Percentiles rank a stretch among this genome's conserved stretches.
These are phyloP conservation scores for Fistulinella prunicolor DNA, from an alignment of 768 basidiomycete species.

Conservation along the genomic window DNA sequence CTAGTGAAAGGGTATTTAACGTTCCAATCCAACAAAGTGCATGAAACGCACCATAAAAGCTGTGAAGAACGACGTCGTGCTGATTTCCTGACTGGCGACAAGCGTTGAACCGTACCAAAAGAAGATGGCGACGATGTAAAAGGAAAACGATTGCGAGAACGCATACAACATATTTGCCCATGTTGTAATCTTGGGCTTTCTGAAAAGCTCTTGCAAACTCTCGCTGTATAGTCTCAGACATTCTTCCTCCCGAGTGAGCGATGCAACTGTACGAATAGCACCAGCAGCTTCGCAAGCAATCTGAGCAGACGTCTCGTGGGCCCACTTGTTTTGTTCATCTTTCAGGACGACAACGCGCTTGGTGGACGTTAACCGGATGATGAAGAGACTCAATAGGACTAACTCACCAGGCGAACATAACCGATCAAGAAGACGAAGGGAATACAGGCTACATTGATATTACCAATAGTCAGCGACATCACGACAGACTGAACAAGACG, in stretches of 20 bases:
- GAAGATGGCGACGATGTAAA: constrained; percentile 80
- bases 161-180: constrained; percentile 68
- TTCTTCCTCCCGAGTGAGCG: constrained; percentile 83
- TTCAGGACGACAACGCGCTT: constrained; percentile 85
- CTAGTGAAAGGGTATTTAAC: constrained; percentile 35
- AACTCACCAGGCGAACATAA: constrained; percentile 73
- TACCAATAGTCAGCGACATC: neutral
- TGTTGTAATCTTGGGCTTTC: constrained; percentile 55
- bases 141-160: constrained; percentile 68
- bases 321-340: constrained; percentile 75
- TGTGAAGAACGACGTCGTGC: constrained; percentile 73
- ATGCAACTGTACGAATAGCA: constrained; percentile 87
- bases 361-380: constrained; percentile 3
- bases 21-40: neutral
- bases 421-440: constrained; percentile 70
- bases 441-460: constrained; percentile 47
- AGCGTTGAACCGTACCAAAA: constrained; percentile 76
- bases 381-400: neutral
- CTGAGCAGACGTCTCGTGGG: constrained; percentile 80
- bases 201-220: constrained; percentile 70
- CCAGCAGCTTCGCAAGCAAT: constrained; percentile 90
- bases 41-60: constrained; percentile 63
- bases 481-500: neutral
- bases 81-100: constrained; percentile 52
- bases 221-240: constrained; percentile 64